Base-by-base conservation (phyloP, 768 basidiomycete genomes). In the Suillus discolor region DNA sequence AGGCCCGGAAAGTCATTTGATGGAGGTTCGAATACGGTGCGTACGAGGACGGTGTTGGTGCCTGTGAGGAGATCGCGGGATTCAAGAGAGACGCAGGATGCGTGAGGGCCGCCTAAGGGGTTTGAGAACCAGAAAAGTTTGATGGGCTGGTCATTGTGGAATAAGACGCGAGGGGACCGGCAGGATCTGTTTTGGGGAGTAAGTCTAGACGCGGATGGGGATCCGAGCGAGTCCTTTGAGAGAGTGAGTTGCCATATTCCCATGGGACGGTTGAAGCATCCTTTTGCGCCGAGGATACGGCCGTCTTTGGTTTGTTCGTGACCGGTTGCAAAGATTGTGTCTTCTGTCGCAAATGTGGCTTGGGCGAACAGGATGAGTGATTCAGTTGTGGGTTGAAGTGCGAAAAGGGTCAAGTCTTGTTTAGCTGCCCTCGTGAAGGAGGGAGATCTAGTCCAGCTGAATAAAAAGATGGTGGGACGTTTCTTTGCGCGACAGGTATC, bases 251-350 rank as follows among this genome's bases (percentile, higher is more conserved):
- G 79, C 85, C 85, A 91, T 31, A 91, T 83, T 0, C 83, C 81
- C 5, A 81, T 74, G 0, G 85, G 84, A 1, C 89, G 82, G 67
- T 91, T 92, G 67, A 80, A 81, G 72, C 90, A 91, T 4, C 78
- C 77, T 66, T 82, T 85, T 65, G 87, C 73, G 0, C 90, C 90
- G 16, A 92, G 78, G 18, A 86, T 68, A 45, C 86, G 83, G 6
- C 83, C 86, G 62, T 91, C 89, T 1, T 72, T 70, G 2, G 85
- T 83, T 49, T 82, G 79, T 59, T 89, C 86, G 71, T 87, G 89
- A 0, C 89, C 90, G 0, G 87, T 88, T 0, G 86, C 86, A 60
- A 84, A 85, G 6, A 91, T 66, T 20, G 75, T 74, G 5, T 77
- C 73, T n/a, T 77, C 74, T 0, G 81, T 76, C 7, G 77, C 78